phyloP scores from a whole-genome alignment of 2,329 filamentous ascomycete species.

The Exophiala sideris region DNA sequence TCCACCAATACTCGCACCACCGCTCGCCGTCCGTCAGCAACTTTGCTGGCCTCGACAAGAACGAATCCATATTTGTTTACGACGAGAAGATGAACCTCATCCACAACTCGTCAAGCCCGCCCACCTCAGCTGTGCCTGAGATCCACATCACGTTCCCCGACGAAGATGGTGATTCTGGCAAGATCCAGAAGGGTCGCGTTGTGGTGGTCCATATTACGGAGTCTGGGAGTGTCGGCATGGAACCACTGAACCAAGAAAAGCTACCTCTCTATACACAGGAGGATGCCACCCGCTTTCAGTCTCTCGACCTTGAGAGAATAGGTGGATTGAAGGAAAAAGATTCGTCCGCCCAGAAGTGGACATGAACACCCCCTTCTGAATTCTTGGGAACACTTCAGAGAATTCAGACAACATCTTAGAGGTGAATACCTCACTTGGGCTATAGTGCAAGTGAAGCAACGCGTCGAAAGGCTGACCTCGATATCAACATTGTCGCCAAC shows the following conservation, averaged over 20 bases:
- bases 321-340: conserved; percentile 93
- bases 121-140: conserved; percentile 82
- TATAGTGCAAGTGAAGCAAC: too few relatives aligned
- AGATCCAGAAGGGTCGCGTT: conserved; percentile 70
- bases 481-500: too few relatives aligned
- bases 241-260: conserved; percentile 69
- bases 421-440: too few relatives aligned
- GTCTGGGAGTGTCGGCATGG: conserved; percentile 76
- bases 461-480: too few relatives aligned
- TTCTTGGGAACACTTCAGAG: neutral
- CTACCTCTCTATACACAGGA: conserved; percentile 88
- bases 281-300: conserved; percentile 77
- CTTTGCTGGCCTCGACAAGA: conserved; percentile 48
- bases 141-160: conserved; percentile 99
- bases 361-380: conserved; percentile 7
- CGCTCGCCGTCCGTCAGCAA: conserved; percentile 59
- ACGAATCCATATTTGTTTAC: conserved; percentile 71
- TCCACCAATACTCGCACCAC: conserved; percentile 57
- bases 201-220: conserved; percentile 91
- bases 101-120: conserved; percentile 69
- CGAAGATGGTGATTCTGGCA: conserved; percentile 72
- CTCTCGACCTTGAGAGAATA: conserved; percentile 89
- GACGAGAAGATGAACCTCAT: conserved; percentile 77
- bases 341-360: conserved; percentile 11
- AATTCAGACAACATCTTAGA: too few relatives aligned